phyloP scores from a whole-genome alignment of 2,329 filamentous ascomycete species.

The Verruconis gallopava region DNA sequence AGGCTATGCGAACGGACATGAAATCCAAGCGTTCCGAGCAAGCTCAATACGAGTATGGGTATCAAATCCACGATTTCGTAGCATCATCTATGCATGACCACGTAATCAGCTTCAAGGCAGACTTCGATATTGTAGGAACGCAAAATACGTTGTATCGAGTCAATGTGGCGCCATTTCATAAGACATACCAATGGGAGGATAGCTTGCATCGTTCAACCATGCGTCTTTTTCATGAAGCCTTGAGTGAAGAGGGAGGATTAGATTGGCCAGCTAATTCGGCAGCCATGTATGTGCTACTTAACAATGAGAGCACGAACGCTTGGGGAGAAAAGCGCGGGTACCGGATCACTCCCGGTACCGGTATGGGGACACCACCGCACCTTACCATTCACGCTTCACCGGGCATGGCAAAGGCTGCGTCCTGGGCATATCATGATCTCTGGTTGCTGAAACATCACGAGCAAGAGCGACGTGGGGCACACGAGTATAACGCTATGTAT shows the following conservation, averaged over 20 bases:
- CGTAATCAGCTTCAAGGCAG: constrained; percentile 28
- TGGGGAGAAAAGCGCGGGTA: constrained; percentile 40
- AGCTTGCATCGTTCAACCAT: constrained; percentile 21
- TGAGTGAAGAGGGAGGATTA: constrained; percentile 17
- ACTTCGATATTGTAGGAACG: constrained; percentile 19
- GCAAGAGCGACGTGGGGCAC: constrained; percentile 27
- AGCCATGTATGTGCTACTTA: constrained; percentile 35
- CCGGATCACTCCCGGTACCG: constrained; percentile 28
- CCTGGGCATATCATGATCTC: constrained; percentile 40
- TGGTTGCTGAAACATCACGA: constrained; percentile 36
- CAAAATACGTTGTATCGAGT: constrained; percentile 19
- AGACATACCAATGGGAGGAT: constrained; percentile 19
- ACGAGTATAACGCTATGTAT: constrained; percentile 24
- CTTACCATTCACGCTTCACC: constrained; percentile 22
- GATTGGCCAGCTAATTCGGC: constrained; percentile 36
- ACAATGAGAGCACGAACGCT: constrained; percentile 33
- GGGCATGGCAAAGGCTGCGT: constrained; percentile 32
- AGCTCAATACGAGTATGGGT: constrained; percentile 14
- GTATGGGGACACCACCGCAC: constrained; percentile 26
- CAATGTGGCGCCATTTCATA: constrained; percentile 18
- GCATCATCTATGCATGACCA: constrained; percentile 19
- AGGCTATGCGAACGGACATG: constrained; percentile 1
- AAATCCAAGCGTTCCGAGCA: constrained; percentile 15
- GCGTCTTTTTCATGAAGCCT: constrained; percentile 17
- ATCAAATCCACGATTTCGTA: constrained; percentile 17